phyloP scores from a whole-genome alignment of 2,329 filamentous ascomycete species.

The Calonectria ilicicola region DNA sequence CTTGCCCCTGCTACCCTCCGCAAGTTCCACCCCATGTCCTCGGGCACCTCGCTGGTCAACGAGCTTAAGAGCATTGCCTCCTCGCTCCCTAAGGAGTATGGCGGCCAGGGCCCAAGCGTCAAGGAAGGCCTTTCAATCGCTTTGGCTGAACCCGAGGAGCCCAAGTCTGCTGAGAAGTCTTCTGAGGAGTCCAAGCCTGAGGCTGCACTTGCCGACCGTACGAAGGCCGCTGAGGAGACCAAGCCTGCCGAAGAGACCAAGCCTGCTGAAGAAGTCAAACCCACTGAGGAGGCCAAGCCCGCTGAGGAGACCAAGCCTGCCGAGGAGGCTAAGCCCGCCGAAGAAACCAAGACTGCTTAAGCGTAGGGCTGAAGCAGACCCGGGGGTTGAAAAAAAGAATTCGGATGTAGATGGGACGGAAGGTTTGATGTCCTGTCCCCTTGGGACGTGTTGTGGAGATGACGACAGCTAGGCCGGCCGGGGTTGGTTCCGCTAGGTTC shows the following conservation, averaged over 20 bases:
- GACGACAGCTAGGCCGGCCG: neutral
- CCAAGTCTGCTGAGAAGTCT: constrained; percentile 32
- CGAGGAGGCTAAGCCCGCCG: constrained; percentile 15
- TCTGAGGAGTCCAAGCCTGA: constrained; percentile 23
- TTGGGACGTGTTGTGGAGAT: constrained; percentile 5
- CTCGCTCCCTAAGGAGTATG: constrained; percentile 80
- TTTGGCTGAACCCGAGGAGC: constrained; percentile 32
- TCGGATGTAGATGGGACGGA: neutral
- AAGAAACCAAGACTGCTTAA: constrained; percentile 18
- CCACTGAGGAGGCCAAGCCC: constrained; percentile 3
- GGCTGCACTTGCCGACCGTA: constrained; percentile 10
- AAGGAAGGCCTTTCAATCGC: constrained; percentile 51
- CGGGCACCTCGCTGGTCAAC: constrained; percentile 75
- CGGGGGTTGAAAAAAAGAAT: neutral
- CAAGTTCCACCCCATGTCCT: constrained; percentile 83
- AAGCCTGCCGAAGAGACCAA: constrained; percentile 15
- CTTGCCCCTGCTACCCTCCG: constrained; percentile 79
- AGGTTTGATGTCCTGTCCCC: neutral
- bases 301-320: neutral
- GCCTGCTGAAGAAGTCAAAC: constrained; percentile 21
- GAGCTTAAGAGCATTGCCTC: constrained; percentile 70
- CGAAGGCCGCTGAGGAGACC: constrained; percentile 6
- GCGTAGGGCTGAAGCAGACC: neutral
- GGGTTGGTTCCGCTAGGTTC: constrained; percentile 12
- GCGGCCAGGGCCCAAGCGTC: constrained; percentile 72